Conservation (phyloP, 495 filamentous ascomycete genomes). For the Sabuloglossum arenarium region DNA sequence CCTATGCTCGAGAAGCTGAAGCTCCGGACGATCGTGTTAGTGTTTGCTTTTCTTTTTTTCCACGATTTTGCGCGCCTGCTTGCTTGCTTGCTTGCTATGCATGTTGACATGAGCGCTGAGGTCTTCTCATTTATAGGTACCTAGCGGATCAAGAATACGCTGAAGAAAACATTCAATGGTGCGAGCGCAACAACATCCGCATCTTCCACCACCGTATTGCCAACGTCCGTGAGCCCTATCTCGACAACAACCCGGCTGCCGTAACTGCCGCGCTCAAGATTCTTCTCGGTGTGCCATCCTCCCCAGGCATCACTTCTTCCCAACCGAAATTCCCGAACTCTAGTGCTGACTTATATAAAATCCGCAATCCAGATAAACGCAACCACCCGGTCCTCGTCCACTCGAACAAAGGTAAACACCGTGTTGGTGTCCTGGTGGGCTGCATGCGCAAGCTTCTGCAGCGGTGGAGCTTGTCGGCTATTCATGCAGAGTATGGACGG, state of each 20-base stretch:
- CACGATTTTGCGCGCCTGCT: too few relatives aligned
- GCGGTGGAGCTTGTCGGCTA: slow-evolving; percentile 1
- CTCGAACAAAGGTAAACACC: slow-evolving; percentile 3
- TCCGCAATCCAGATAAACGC: not conserved
- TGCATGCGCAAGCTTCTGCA: slow-evolving; percentile 4
- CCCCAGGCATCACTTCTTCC: too few relatives aligned
- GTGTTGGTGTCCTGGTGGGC: not conserved
- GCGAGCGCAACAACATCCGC: not conserved
- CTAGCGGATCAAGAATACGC: slow-evolving; percentile 1
- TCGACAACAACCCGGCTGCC: slow-evolving; percentile 2
- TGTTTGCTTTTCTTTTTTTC: not conserved
- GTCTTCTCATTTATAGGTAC: too few relatives aligned
- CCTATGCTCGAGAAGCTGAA: slow-evolving; percentile 4
- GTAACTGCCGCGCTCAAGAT: not conserved
- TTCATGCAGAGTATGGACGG: slow-evolving; percentile 1
- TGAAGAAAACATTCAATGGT: slow-evolving; percentile 1
- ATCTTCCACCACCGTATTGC: slow-evolving; percentile 1
- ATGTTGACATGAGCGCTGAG: too few relatives aligned
- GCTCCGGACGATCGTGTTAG: slow-evolving; percentile 1
- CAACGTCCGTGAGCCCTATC: slow-evolving; percentile 1
- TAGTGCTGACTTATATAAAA: not conserved
- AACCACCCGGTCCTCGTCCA: slow-evolving; percentile 2
- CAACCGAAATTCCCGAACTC: not conserved
- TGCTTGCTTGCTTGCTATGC: too few relatives aligned
- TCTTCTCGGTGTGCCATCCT: not conserved